Conservation (phyloP, 2,329 filamentous ascomycete genomes). For the Aureobasidium sp. region DNA sequence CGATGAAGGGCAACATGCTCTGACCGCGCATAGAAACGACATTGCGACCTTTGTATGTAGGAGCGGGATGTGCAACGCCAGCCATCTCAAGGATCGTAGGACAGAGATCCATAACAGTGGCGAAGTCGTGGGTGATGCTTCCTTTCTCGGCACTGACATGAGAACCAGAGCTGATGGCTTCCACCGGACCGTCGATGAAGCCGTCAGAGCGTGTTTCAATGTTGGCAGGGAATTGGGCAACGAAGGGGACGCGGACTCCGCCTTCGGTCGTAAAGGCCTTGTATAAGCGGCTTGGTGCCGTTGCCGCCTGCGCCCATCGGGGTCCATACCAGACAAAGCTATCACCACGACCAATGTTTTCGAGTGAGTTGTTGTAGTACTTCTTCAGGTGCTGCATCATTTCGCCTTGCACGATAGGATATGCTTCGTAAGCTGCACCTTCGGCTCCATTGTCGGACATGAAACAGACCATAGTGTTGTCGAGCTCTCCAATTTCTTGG, state of each 20-base stretch:
- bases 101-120: conserved; percentile 39
- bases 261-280: conserved; percentile 42
- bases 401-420: conserved; percentile 49
- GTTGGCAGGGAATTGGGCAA: conserved; percentile 34
- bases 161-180: conserved; percentile 23
- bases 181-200: conserved; percentile 42
- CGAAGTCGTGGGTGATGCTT: conserved; percentile 45
- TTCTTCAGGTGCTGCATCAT: conserved; percentile 50
- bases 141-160: conserved; percentile 21
- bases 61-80: conserved; percentile 46
- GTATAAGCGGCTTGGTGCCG: conserved; percentile 44
- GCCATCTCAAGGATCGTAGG: conserved; percentile 43
- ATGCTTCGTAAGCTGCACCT: conserved; percentile 52
- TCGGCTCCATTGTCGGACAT: conserved; percentile 59
- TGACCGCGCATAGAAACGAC: conserved; percentile 47
- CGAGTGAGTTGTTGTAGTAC: conserved; percentile 52
- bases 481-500: conserved; percentile 49
- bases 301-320: conserved; percentile 49
- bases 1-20: conserved; percentile 41
- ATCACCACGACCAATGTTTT: conserved; percentile 52
- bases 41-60: conserved; percentile 44
- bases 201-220: conserved; percentile 20
- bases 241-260: conserved; percentile 48
- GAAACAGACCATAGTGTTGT: conserved; percentile 59
- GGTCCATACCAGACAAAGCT: conserved; percentile 57